Evolutionary conservation across 2,329 filamentous ascomycete species (phyloP).

Genomic region (Ophiostoma novo-ulmi): DNA sequence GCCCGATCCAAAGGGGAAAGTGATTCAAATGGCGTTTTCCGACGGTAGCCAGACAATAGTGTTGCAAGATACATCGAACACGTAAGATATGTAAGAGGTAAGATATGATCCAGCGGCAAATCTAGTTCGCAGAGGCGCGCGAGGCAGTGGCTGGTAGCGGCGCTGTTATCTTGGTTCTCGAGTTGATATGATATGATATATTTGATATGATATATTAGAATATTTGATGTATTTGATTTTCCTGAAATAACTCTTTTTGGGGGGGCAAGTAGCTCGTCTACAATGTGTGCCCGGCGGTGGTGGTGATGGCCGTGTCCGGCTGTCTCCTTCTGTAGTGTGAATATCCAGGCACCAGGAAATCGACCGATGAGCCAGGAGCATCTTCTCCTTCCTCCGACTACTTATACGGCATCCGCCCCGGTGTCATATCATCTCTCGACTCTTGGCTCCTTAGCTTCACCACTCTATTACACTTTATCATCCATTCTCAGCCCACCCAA

Average conservation of each 20-base stretch:
- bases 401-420: conserved; percentile 3
- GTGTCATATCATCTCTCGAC: neutral
- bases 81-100: too few relatives aligned
- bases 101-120: neutral
- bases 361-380: neutral
- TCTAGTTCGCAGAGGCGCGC: neutral
- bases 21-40: conserved; percentile 26
- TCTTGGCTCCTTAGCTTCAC: conserved; percentile 13
- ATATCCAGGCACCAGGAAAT: neutral
- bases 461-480: neutral
- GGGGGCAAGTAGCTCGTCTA: neutral
- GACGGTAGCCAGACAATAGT: conserved; percentile 14
- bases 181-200: neutral
- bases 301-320: conserved; percentile 3
- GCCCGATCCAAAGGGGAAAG: conserved; percentile 19
- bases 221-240: neutral
- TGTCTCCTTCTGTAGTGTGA: neutral
- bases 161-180: neutral
- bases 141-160: conserved; percentile 5
- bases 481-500: neutral
- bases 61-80: too few relatives aligned
- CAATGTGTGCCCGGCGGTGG: neutral
- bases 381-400: neutral
- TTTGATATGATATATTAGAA: neutral
- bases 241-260: neutral